A percentile compares a stretch with the other conserved stretches of the same genome.
Conservation (phyloP, 257 asterid species). For the Phtheirospermum japonicum region DNA sequence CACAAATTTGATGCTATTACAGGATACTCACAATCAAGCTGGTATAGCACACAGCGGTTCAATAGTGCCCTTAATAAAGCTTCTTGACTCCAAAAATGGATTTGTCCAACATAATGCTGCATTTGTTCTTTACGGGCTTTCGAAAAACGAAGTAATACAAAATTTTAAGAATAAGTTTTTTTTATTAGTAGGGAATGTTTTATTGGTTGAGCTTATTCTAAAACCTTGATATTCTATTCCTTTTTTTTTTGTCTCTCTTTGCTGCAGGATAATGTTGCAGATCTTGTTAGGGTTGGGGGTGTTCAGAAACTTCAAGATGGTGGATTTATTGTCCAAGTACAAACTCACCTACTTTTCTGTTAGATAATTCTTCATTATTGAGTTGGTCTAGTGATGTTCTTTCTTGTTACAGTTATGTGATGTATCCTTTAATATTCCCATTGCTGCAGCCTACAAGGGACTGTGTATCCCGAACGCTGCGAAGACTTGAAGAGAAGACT, state of each 20-base stretch:
- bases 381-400: not conserved
- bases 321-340: conserved; percentile 73
- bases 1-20: conserved; percentile 13
- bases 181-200: not conserved
- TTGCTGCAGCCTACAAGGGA: conserved; percentile 73
- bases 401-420: not conserved
- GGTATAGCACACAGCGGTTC: conserved; percentile 81
- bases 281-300: conserved; percentile 64
- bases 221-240: conserved; percentile 11
- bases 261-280: conserved; percentile 72
- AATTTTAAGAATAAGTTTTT: conserved; percentile 7
- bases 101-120: conserved; percentile 83
- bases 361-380: conserved; percentile 6
- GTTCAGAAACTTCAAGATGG: conserved; percentile 88
- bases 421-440: conserved; percentile 12
- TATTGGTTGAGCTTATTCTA: conserved; percentile 13
- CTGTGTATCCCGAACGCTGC: conserved; percentile 74
- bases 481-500: conserved; percentile 73
- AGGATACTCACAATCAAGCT: conserved; percentile 78
- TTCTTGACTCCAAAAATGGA: conserved; percentile 69
- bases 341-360: conserved; percentile 13
- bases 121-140: conserved; percentile 76
- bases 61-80: conserved; percentile 55
- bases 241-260: conserved; percentile 6
- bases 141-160: conserved; percentile 61